Evolutionary conservation across 176 grass and related monocot genomes (phyloP).

Genomic region (Puya raimondii): DNA sequence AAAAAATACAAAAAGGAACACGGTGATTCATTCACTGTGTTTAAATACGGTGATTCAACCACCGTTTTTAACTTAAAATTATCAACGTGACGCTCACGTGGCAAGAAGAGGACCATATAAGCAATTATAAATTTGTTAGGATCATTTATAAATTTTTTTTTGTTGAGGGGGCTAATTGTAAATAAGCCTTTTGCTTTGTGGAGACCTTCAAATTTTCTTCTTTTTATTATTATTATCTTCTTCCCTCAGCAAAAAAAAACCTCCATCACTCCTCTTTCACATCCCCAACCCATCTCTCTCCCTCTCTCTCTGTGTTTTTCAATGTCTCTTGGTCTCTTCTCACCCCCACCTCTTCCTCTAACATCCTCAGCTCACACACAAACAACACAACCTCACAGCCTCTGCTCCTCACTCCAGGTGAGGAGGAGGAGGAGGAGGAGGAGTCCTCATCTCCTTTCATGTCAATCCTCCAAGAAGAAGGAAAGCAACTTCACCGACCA

Average conservation of each 20-base stretch:
- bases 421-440: too few species aligned
- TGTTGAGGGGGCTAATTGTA: too few species aligned
- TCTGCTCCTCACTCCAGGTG: conserved; percentile 7
- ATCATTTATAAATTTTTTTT: too few species aligned
- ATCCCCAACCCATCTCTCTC: neutral
- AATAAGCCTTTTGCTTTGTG: neutral
- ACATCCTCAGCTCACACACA: neutral
- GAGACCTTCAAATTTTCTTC: neutral
- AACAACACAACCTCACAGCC: neutral
- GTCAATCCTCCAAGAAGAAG: conserved; percentile 39
- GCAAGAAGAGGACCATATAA: too few species aligned
- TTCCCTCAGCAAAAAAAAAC: neutral
- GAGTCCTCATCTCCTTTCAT: neutral
- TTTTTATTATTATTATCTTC: neutral
- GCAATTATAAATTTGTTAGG: too few species aligned
- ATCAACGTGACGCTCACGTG: too few species aligned
- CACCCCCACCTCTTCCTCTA: conserved; percentile 1
- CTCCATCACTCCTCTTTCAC: neutral
- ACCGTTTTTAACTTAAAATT: too few species aligned
- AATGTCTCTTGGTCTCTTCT: conserved; percentile 20
- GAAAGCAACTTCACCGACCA: conserved; percentile 77
- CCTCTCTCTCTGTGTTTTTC: neutral
- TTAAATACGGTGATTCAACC: too few species aligned
- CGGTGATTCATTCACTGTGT: too few species aligned
- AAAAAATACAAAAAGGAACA: too few species aligned